Percentiles rank a stretch among this genome's conserved stretches.
Evolutionary conservation across 1,284 basidiomycete genomes (phyloP).

Genomic region (Cutaneotrichosporon cyanovorans): DNA sequence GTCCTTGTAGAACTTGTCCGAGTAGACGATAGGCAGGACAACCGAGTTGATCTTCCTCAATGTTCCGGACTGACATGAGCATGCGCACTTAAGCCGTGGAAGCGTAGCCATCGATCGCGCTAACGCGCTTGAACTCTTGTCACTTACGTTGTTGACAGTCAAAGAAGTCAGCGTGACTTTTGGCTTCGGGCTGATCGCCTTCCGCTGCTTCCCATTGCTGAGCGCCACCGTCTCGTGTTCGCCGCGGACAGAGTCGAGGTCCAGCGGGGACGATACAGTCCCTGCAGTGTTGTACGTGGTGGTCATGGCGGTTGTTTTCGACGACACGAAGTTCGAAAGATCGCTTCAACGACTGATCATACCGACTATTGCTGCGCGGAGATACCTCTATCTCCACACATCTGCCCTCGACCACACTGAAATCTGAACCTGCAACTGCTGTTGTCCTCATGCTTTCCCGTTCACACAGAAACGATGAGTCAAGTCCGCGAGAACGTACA

Average conservation of each 20-base stretch:
- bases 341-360: too few relatives aligned
- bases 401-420: too few relatives aligned
- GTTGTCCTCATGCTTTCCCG: too few relatives aligned
- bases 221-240: slow-evolving; percentile 31
- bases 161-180: slow-evolving; percentile 45
- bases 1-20: slow-evolving; percentile 45
- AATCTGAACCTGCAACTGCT: too few relatives aligned
- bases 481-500: slow-evolving; percentile 7
- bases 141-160: slow-evolving; percentile 44
- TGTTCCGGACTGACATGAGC: slow-evolving; percentile 36
- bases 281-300: slow-evolving; percentile 35
- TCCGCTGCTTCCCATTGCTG: slow-evolving; percentile 15
- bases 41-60: slow-evolving; percentile 42
- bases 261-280: slow-evolving; percentile 38
- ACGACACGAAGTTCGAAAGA: too few relatives aligned
- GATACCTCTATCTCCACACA: too few relatives aligned
- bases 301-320: too few relatives aligned
- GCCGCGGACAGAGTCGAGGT: slow-evolving; percentile 32
- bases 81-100: neutral
- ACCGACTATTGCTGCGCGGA: too few relatives aligned
- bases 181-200: slow-evolving; percentile 32
- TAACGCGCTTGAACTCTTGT: too few relatives aligned
- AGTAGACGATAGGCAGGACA: slow-evolving; percentile 42
- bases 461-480: slow-evolving; percentile 15
- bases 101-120: too few relatives aligned